Base-by-base conservation (phyloP, 1,284 basidiomycete genomes). In the Trichosporon sp. region DNA sequence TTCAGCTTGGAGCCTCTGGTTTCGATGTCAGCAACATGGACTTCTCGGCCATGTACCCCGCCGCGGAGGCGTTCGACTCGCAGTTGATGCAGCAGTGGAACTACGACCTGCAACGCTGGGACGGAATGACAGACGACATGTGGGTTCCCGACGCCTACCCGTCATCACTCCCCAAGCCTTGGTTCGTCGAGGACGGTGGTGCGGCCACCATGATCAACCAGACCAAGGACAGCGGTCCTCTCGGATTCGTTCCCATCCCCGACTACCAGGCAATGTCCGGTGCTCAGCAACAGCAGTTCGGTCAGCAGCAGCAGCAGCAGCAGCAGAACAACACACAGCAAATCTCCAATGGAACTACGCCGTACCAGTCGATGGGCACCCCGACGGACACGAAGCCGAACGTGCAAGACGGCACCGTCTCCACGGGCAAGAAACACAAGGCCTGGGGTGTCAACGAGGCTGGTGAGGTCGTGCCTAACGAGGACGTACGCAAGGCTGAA, bases 401-500 rank as follows among this genome's bases (percentile, higher is more conserved):
- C 21, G 56, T 29, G 27, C 56, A 32, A 31, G 56, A 32, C 18
- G 29, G 18, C 15, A 23, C 56, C 9, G 29, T 60, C 15, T 29
- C 29, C 29, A 3, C 18, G 5, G 56, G 53, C 62, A 72, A 69
- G 64, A 68, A 68, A 18, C 81, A 81, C 73, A 78, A 80, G 65
- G 80, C 82, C 0, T 83, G 82, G 82, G 82, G 82, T 34, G 78
- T 83, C 13, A 80, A 81, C 65, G 77, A 73, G n/a, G 73, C 77
- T 38, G 66, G 71, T 51, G 74, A 78, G n/a, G 27, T 69, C 7
- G 58, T 56, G 38, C 68, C 63, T 13, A 51, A 38, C 34, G 69
- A 60, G 15, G 66, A 62, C 18, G 72, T 70, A n/a, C 65, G 64
- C 15, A 65, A 60, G 0, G 67, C 64, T 1, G 67, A 69, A 25